Base-by-base conservation (phyloP, 352 stramenopile species). In the Phytophthora sojae region DNA sequence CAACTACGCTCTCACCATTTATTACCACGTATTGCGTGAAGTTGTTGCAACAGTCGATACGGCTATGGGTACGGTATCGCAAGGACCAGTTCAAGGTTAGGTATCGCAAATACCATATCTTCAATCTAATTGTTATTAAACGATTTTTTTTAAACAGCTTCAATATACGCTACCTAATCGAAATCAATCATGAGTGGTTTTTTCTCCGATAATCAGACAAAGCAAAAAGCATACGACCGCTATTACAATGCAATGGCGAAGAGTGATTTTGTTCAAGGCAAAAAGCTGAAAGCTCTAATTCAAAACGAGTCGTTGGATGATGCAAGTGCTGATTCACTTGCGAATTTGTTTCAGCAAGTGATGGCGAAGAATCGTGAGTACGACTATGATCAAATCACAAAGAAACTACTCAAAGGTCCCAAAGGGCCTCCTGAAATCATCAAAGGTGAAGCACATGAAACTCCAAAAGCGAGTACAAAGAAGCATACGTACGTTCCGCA, bases 1-100 rank as follows among this genome's bases (percentile, higher is more conserved):
- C 4, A 61, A 47, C 4, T 68, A 49, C 25, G 6, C 51, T 6
- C 14, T 61, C 12, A 57, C 61, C 21, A 47, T 69, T 17, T 61
- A 69, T 23, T 69, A 61, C 37, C 61, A 69, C 29, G 32, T 69
- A 25, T 63, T 14, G 39, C 61, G 37, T 50, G 52, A 68, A 49
- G 61, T 52, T 32, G 52, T 57, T 39, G 51, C 35, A 35, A 61
- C 21, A 0, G 17, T 61, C 50, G 61, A 68, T 61, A 57, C 61
- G 9, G 15, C 51, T 23, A 68, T 61, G 39, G 61, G 51, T 6
- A 59, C 39, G 14, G 39, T 49, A 23, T 49, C 39, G 39, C 39
- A 23, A 49, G 39, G 39, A 7, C 39, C 39, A 49, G 39, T 49
- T 49, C 39, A 49, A 49, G 12, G 14, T 21, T 49, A 21, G 7